Base-by-base conservation (phyloP, 1,284 basidiomycete species). In the Cryptococcus amylolentus region DNA sequence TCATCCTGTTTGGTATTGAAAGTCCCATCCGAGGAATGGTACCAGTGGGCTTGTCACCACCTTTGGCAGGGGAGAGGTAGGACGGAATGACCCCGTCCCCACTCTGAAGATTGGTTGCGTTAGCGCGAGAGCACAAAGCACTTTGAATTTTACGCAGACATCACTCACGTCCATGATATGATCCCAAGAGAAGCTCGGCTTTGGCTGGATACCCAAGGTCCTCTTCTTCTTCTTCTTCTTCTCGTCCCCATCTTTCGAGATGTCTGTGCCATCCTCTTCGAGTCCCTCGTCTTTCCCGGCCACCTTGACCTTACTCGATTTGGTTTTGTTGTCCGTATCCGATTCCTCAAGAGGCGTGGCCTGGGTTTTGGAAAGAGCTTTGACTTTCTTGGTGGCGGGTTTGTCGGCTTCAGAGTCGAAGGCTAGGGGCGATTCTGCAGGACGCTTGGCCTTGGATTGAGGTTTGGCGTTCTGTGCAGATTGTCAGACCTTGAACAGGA, bases 151-250 rank as follows among this genome's bases (percentile, higher is more conserved):
- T 23, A 5, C 28, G 23, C 12, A 13, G 31, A 31, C 7, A n/a
- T 35, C 5, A 72, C 71, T 65, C 54, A 76, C 73, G 16, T 64
- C 68, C 58, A 74, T 49, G 45, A 76, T 65, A 5, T 69, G 65
- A 57, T 76, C 73, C 73, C 73, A 76, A 5, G 52, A 56, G 52
- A 76, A 76, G 37, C 9, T 49, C 18, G 44, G 44, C 26, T 67
- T 58, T 0, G 73, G 60, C 41, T 66, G 61, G 8, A 55, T 61
- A 28, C 61, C 67, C 42, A 76, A 56, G 42, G 69, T 67, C 40
- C 70, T 60, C 56, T 70, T 71, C 65, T 76, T 76, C 70, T 75
- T 75, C 68, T 73, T 75, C 55, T 64, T 76, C 69, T 72, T 72
- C 54, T 62, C 67, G 14, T 14, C 49, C 4, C 41, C 54, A 14